Percentiles rank a stretch among this genome's conserved stretches.
Conservation (phyloP, 345 rosid genomes). For the Salix udensis region DNA sequence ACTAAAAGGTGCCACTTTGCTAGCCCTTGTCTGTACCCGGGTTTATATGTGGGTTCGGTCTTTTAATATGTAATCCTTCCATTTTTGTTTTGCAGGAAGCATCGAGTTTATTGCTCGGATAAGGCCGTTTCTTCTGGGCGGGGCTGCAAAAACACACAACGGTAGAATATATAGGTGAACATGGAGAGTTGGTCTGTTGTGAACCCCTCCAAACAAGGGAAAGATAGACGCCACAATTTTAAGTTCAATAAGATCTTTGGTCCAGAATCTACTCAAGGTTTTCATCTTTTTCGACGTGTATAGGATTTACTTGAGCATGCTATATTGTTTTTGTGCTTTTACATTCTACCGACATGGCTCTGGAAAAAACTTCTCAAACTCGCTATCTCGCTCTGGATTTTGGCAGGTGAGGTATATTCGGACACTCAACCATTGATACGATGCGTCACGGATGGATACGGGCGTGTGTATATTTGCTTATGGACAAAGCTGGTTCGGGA, state of each 20-base stretch:
- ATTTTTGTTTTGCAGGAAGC: slow-evolving; percentile 53
- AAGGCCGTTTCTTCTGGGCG: slow-evolving; percentile 74
- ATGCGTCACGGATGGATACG: slow-evolving; percentile 80
- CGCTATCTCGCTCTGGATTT: slow-evolving; percentile 11
- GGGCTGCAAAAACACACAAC: slow-evolving; percentile 46
- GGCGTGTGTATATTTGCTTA: slow-evolving; percentile 93
- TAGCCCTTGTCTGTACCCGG: background rate
- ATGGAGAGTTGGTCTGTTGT: slow-evolving; percentile 65
- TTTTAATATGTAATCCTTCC: background rate
- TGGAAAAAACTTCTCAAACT: slow-evolving; percentile 13
- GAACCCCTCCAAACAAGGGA: slow-evolving; percentile 74
- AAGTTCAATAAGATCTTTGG: slow-evolving; percentile 75
- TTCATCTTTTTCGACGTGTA: slow-evolving; percentile 1
- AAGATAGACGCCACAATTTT: slow-evolving; percentile 62
- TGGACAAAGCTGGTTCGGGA: slow-evolving; percentile 99
- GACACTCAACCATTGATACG: slow-evolving; percentile 71
- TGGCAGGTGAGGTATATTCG: slow-evolving; percentile 71
- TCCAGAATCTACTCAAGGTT: slow-evolving; percentile 81
- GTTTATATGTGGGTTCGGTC: background rate
- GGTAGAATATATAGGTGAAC: slow-evolving; percentile 62
- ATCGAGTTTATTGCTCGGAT: slow-evolving; percentile 85
- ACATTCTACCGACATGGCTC: background rate
- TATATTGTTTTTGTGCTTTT: background rate
- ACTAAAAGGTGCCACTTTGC: slow-evolving; percentile 59
- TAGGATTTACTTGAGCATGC: background rate